Evolutionary conservation across 768 basidiomycete genomes (phyloP), one percentile per base, ranked within the genome.

Genomic region (Lactarius pseudohatsudake): DNA sequence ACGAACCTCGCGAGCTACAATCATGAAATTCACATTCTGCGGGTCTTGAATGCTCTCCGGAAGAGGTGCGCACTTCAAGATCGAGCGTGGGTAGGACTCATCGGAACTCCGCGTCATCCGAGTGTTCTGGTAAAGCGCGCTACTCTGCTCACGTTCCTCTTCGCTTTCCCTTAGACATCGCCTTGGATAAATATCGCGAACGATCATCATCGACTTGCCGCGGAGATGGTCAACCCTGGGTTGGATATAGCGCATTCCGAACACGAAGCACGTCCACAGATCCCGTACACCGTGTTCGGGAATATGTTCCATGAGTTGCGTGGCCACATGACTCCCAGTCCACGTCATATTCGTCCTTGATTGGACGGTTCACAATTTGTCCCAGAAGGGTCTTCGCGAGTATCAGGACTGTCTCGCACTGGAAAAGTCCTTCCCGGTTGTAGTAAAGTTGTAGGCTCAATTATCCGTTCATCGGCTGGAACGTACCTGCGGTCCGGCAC

Each of bases 401-500:
- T 2, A 69, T 41, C 45, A 69, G 36, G 57, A 57, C 55, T 10
- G 60, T 58, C 20, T 67, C 13, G 59, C 28, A 22, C 28, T 2
- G 16, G 22, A 34, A 10, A 26, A 0, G 36, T 13, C 36, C 6
- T 15, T 22, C 26, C 11, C 16, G 26, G 45, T 20, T 1, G 36
- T 26, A 4, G 36, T 18, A 6, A 34, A 8, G 22, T 38, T 26
- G 34, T 13, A 62, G 26, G 38, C 54, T 62, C 45, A 55, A 69
- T 47, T 26, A 59, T 41, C 15, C 47, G 64, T 20, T 71, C 64
- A n/a, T 66, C 43, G 15, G 56, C 36, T 59, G 59, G 57, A 71
- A 71, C 11, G 78, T 77, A 84, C 57, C 36, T 54, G 59, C 66
- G 62, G 26, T 20, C 40, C 20, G 30, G 53, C 32, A 36, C 26